Evolutionary conservation across 1,284 basidiomycete genomes (phyloP).

Genomic region (Fomitopsis pinicola): DNA sequence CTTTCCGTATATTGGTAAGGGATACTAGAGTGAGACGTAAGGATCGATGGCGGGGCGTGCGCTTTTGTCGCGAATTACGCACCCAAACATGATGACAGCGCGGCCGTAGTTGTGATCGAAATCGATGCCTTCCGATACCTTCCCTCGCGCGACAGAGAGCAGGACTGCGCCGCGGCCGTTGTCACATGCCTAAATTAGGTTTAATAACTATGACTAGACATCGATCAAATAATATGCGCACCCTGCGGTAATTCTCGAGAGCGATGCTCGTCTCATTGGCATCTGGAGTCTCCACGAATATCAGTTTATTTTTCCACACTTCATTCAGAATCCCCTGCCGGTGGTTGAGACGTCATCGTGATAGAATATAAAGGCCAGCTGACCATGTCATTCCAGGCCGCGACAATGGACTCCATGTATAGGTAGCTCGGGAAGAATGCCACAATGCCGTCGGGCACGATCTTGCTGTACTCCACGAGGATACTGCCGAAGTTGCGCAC

Average conservation of each 20-base stretch:
- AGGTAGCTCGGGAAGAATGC: constrained; percentile 99
- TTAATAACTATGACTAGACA: background rate
- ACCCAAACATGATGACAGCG: constrained; percentile 99
- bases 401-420: constrained; percentile 99
- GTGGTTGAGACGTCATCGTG: constrained; percentile 11
- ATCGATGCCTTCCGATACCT: constrained; percentile 99
- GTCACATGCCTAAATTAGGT: constrained; percentile 80
- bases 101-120: constrained; percentile 99
- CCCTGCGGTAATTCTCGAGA: constrained; percentile 93
- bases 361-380: constrained; percentile 21
- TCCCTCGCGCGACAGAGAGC: constrained; percentile 96
- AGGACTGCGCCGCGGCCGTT: constrained; percentile 97
- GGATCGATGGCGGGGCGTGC: background rate
- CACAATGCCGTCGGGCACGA: constrained; percentile 98
- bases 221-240: constrained; percentile 31
- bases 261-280: constrained; percentile 99
- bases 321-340: constrained; percentile 93
- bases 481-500: constrained; percentile 99
- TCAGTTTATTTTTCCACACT: constrained; percentile 99
- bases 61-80: constrained; percentile 19
- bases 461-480: constrained; percentile 96
- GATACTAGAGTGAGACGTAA: constrained; percentile 53
- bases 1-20: constrained; percentile 99
- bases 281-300: constrained; percentile 99
- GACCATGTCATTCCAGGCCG: constrained; percentile 99